phyloP scores from a whole-genome alignment of 805 yeast genomes.

The Yarrowia osloensis region DNA sequence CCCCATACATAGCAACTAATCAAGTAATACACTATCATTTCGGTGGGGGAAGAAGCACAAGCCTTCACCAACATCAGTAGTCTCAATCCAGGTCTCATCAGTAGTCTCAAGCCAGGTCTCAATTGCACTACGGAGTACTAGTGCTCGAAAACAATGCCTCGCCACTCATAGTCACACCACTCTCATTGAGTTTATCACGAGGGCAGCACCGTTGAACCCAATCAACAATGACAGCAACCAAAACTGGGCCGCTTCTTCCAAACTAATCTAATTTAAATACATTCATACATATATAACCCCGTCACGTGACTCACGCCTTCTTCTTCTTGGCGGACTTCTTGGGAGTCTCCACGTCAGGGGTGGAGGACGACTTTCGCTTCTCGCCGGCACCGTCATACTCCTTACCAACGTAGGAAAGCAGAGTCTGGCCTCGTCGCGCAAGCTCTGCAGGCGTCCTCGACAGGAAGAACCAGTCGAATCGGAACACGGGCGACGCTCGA shows the following conservation, averaged over 20 bases:
- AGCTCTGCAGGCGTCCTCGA: conserved; percentile 77
- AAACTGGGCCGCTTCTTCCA: background rate
- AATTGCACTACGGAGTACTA: too few relatives aligned
- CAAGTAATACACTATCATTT: background rate
- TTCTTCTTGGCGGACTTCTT: conserved; percentile 28
- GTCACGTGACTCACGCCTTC: conserved; percentile 7
- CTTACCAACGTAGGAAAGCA: conserved; percentile 70
- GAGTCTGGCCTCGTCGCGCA: conserved; percentile 77
- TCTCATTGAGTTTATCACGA: background rate
- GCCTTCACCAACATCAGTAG: too few relatives aligned
- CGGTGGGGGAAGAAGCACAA: too few relatives aligned
- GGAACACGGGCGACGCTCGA: conserved; percentile 68
- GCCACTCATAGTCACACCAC: background rate
- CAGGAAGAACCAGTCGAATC: conserved; percentile 83
- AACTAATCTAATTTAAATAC: conserved; percentile 1
- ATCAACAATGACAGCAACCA: background rate
- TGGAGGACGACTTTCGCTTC: conserved; percentile 27
- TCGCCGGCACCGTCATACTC: conserved; percentile 55
- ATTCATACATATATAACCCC: conserved; percentile 13
- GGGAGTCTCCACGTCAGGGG: conserved; percentile 29
- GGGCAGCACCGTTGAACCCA: background rate
- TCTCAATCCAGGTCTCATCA: too few relatives aligned
- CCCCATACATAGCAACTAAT: background rate
- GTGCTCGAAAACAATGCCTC: too few relatives aligned
- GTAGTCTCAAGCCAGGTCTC: too few relatives aligned